Evolutionary conservation across 495 filamentous ascomycete species (phyloP).

Genomic region (Penicillium verhagenii): DNA sequence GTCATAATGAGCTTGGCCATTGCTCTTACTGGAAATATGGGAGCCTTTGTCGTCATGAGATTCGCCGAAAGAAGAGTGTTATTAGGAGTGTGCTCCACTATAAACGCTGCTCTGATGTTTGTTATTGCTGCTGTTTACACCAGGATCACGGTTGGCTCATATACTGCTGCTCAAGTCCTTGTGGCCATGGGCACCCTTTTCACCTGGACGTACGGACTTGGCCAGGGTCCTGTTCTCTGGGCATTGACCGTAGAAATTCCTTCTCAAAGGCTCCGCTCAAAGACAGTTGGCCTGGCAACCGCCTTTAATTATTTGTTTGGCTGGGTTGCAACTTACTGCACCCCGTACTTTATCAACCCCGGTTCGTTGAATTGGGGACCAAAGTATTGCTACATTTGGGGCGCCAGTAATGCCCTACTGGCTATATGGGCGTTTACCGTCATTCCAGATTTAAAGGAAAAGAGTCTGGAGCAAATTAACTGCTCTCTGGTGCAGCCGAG

Average conservation of each 20-base stretch:
- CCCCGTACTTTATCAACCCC: conserved; percentile 6
- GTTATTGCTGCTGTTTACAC: conserved; percentile 1
- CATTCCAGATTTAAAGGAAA: neutral
- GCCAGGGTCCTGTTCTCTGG: conserved; percentile 6
- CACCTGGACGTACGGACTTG: conserved; percentile 3
- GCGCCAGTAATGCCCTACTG: neutral
- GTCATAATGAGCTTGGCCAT: conserved; percentile 3
- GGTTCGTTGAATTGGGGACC: neutral
- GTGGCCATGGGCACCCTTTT: conserved; percentile 6
- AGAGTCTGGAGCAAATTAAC: neutral
- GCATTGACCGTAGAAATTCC: conserved; percentile 2
- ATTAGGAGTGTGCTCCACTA: neutral
- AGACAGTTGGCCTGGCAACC: conserved; percentile 1
- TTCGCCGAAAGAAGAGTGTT: neutral
- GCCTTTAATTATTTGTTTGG: neutral
- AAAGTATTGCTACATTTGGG: conserved; percentile 1
- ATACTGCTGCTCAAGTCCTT: neutral
- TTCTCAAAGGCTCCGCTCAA: conserved; percentile 1
- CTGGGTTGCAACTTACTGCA: conserved; percentile 1
- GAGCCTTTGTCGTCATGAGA: neutral
- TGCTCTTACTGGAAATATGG: conserved; percentile 6
- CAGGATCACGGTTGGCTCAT: neutral
- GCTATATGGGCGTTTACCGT: neutral
- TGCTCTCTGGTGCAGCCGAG: too few relatives aligned
- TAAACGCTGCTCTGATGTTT: neutral